phyloP scores from a whole-genome alignment of 1,284 basidiomycete genomes.

The Moniliophthora roreri region DNA sequence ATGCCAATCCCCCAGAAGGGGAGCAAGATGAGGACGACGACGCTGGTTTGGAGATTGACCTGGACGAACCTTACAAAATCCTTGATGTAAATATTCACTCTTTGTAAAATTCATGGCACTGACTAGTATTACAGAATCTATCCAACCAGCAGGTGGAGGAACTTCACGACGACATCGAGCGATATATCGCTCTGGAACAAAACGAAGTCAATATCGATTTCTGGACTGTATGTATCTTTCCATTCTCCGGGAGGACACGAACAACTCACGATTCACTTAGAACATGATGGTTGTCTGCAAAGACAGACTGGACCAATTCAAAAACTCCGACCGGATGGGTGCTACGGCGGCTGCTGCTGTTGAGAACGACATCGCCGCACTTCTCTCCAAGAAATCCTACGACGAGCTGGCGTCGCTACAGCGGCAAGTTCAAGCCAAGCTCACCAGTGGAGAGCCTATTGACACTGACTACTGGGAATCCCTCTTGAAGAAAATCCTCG shows the following conservation, averaged over 20 bases:
- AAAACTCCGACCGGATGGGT: slow-evolving; percentile 57
- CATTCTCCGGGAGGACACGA: not conserved
- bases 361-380: slow-evolving; percentile 72
- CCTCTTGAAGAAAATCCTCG: slow-evolving; percentile 88
- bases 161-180: slow-evolving; percentile 92
- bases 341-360: slow-evolving; percentile 73
- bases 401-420: slow-evolving; percentile 86
- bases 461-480: slow-evolving; percentile 99
- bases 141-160: slow-evolving; percentile 89
- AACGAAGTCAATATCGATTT: slow-evolving; percentile 89
- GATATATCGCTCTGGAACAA: slow-evolving; percentile 87
- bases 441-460: slow-evolving; percentile 89
- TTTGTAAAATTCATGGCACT: slow-evolving; percentile 15
- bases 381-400: slow-evolving; percentile 80
- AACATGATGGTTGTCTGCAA: slow-evolving; percentile 98
- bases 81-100: slow-evolving; percentile 69
- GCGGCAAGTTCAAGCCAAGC: slow-evolving; percentile 83
- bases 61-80: slow-evolving; percentile 97
- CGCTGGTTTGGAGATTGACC: slow-evolving; percentile 92
- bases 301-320: slow-evolving; percentile 83
- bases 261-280: slow-evolving; percentile 34
- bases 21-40: slow-evolving; percentile 79
- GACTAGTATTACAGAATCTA: slow-evolving; percentile 62
- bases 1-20: slow-evolving; percentile 74
- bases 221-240: slow-evolving; percentile 76